These are phyloP conservation scores for Candida frijolesensis DNA, from an alignment of 1,139 yeast species.

Conservation along the genomic window DNA sequence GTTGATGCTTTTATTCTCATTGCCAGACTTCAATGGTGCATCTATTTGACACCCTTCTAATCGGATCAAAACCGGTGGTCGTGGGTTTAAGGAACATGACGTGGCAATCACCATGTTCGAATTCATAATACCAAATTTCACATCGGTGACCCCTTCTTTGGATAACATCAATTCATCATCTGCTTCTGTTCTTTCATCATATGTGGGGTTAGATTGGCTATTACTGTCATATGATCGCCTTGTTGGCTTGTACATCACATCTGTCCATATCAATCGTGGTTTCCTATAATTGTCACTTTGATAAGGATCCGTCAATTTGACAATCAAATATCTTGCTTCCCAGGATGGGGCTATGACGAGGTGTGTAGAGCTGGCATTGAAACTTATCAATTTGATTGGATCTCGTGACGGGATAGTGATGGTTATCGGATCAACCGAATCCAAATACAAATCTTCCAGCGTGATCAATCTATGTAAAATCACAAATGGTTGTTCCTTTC, in stretches of 20 bases:
- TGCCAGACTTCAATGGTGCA: slow-evolving; percentile 17
- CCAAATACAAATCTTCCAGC: slow-evolving; percentile 21
- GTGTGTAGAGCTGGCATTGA: slow-evolving; percentile 71
- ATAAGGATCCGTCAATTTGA: slow-evolving; percentile 54
- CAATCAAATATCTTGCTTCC: slow-evolving; percentile 77
- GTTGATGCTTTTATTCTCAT: slow-evolving; percentile 21
- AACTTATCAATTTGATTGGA: slow-evolving; percentile 72
- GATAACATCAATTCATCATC: slow-evolving; percentile 54
- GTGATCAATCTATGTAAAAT: slow-evolving; percentile 57
- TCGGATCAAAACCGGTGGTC: slow-evolving; percentile 40
- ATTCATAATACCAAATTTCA: slow-evolving; percentile 53
- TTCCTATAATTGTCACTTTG: slow-evolving; percentile 39
- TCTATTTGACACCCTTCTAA: slow-evolving; percentile 42
- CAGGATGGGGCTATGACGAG: slow-evolving; percentile 81
- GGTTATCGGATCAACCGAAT: slow-evolving; percentile 58
- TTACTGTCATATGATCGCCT: slow-evolving; percentile 18
- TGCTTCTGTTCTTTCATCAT: slow-evolving; percentile 19
- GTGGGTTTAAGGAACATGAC: slow-evolving; percentile 37
- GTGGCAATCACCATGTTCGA: slow-evolving; percentile 41
- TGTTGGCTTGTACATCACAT: slow-evolving; percentile 23
- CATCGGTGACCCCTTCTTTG: slow-evolving; percentile 85
- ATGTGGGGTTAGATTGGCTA: slow-evolving; percentile 23
- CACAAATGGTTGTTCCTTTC: slow-evolving; percentile 79
- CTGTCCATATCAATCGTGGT: slow-evolving; percentile 65
- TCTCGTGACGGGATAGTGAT: slow-evolving; percentile 85